phyloP scores from a whole-genome alignment of 2,329 filamentous ascomycete species.

The Colletotrichum filicis region DNA sequence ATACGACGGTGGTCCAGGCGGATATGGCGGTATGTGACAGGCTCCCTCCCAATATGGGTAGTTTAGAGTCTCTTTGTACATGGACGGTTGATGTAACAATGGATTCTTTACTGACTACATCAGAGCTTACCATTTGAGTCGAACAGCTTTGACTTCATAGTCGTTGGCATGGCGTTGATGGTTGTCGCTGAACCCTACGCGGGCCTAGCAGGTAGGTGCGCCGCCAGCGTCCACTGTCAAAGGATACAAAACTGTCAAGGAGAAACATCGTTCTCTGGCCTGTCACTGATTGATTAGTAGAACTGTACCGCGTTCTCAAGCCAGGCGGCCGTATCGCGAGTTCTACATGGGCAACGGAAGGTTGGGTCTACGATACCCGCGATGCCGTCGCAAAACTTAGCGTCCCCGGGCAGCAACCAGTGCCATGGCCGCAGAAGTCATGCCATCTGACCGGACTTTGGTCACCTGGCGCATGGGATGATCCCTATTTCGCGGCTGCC shows the following conservation, averaged over 20 bases:
- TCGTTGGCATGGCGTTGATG: conserved; percentile 10
- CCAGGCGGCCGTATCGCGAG: conserved; percentile 1
- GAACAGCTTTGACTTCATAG: conserved; percentile 10
- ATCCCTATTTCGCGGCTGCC: background rate
- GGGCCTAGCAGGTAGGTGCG: background rate
- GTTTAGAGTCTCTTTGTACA: background rate
- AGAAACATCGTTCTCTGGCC: too few species aligned
- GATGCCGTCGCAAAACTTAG: conserved; percentile 7
- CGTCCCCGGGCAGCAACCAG: background rate
- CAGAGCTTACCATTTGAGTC: conserved; percentile 4
- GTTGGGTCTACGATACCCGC: conserved; percentile 1
- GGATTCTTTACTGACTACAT: too few species aligned
- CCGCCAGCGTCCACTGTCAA: fast-evolving
- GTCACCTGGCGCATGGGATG: conserved; percentile 17
- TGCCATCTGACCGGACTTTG: background rate
- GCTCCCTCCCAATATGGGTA: too few species aligned
- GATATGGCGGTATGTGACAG: background rate
- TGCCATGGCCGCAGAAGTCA: conserved; percentile 16
- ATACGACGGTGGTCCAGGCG: background rate
- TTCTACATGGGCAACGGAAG: conserved; percentile 13
- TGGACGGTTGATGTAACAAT: too few species aligned
- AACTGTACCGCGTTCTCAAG: conserved; percentile 6
- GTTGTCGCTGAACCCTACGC: conserved; percentile 10
- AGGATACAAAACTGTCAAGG: too few species aligned
- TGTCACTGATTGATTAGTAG: background rate